Evolutionary conservation across 257 asterid genomes (phyloP), one percentile per base, ranked within the genome.

Genomic region (Knoxia roxburghii): DNA sequence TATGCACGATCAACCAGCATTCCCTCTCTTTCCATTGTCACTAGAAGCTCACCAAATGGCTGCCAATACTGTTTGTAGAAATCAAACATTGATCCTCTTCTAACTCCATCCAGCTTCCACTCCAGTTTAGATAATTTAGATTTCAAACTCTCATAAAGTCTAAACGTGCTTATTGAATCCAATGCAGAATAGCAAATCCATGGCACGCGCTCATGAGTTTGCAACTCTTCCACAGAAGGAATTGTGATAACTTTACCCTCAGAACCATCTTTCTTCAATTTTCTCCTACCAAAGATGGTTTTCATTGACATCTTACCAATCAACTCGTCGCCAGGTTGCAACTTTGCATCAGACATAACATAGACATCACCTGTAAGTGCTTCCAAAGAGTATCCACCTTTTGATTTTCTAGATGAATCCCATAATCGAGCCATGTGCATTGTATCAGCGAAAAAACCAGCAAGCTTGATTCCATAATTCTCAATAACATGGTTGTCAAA

Each of bases 351-450:
- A 48, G 85, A 74, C 97, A 94, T 94, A 82, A 94, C 73, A 58
- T 46, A 32, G 2, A 77, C 61, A 80, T 87, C 94, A 54, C 95
- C 75, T 2, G 96, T 82, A 64, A 94, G 97, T 59, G 99, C 95
- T 83, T 94, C 99, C 68, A 94, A 78, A 73, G 99, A 94, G 69
- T 94, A 94, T 46, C 99, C 99, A 40, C 99, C 99, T 55, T 75
- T 82, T 2, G 81, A 80, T 75, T 90, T 83, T 58, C 99, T 83
- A 23, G 96, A 81, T 29, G 99, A 90, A 79, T 94, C 83, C 95
- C 96, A 90, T 67, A 94, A 78, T 46, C 97, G 95, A 73, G 97
- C 97, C 99, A 90, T 90, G 85, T 94, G 99, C 97, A 94, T 90
- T 7, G 99, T 94, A 79, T 94, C 99, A 55, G 96, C 99, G 68